These are phyloP conservation scores for Barnettozyma siamensis DNA, from an alignment of 805 yeast species.

Conservation along the genomic window DNA sequence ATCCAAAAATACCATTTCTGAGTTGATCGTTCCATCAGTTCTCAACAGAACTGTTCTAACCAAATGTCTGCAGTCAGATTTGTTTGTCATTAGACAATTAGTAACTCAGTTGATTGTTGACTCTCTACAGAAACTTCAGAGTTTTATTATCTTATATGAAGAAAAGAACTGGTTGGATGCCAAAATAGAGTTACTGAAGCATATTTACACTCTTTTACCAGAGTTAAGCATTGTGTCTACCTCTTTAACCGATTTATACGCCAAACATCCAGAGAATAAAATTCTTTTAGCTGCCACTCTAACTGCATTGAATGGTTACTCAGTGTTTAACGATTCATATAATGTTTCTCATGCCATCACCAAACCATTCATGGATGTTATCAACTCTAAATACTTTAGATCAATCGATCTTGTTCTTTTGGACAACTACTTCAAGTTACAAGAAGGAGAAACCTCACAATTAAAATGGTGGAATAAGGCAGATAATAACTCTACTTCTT, in stretches of 20 bases:
- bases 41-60: slow-evolving; percentile 51
- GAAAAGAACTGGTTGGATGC: slow-evolving; percentile 37
- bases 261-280: slow-evolving; percentile 33
- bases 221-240: slow-evolving; percentile 41
- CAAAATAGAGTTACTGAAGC: slow-evolving; percentile 29
- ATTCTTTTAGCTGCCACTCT: slow-evolving; percentile 44
- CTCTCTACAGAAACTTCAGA: slow-evolving; percentile 47
- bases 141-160: slow-evolving; percentile 32
- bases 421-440: slow-evolving; percentile 57
- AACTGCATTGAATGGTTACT: slow-evolving; percentile 36
- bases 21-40: slow-evolving; percentile 59
- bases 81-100: slow-evolving; percentile 53
- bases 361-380: slow-evolving; percentile 32
- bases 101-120: slow-evolving; percentile 54
- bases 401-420: slow-evolving; percentile 54
- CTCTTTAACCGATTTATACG: slow-evolving; percentile 36
- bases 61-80: slow-evolving; percentile 49
- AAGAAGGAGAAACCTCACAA: slow-evolving; percentile 44
- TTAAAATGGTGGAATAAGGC: slow-evolving; percentile 77
- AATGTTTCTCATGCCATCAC: slow-evolving; percentile 27
- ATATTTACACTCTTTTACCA: slow-evolving; percentile 39
- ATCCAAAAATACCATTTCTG: slow-evolving; percentile 35
- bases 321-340: slow-evolving; percentile 31
- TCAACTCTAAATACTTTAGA: slow-evolving; percentile 29
- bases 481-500: slow-evolving; percentile 40